A percentile compares a stretch with the other conserved stretches of the same genome.
phyloP scores from a whole-genome alignment of 805 yeast genomes.

The Wickerhamiella cacticola region DNA sequence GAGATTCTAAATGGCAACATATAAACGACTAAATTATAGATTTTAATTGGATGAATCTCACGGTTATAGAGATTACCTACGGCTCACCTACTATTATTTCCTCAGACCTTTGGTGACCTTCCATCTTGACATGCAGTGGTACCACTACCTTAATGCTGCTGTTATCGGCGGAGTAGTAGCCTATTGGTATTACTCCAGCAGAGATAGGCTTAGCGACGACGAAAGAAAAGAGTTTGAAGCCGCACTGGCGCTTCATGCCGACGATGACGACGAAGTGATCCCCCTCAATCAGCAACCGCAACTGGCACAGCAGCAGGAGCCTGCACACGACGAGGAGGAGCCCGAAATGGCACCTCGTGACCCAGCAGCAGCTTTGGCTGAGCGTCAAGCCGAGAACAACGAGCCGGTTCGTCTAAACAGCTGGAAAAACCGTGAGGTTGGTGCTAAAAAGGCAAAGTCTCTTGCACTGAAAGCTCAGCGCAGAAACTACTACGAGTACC shows the following conservation, averaged over 20 bases:
- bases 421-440: slow-evolving; percentile 25
- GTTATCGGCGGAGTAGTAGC: not conserved
- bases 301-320: slow-evolving; percentile 13
- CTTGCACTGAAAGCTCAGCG: slow-evolving; percentile 27
- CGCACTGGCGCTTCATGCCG: slow-evolving; percentile 7
- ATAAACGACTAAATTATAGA: too few species aligned
- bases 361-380: slow-evolving; percentile 15
- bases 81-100: too few species aligned
- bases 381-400: slow-evolving; percentile 15
- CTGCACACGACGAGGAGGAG: slow-evolving; percentile 15
- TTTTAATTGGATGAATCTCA: too few species aligned
- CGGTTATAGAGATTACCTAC: too few species aligned
- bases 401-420: slow-evolving; percentile 15
- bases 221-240: slow-evolving; percentile 7
- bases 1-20: too few species aligned
- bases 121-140: slow-evolving; percentile 9
- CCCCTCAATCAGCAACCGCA: not conserved
- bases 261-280: not conserved
- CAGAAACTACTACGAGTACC: slow-evolving; percentile 27
- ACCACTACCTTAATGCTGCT: slow-evolving; percentile 5
- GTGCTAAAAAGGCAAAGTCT: slow-evolving; percentile 28
- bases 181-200: slow-evolving; percentile 1
- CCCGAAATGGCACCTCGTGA: slow-evolving; percentile 13
- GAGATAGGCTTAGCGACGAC: slow-evolving; percentile 1
- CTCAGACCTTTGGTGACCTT: too few species aligned